Conservation (phyloP, 495 filamentous ascomycete genomes). For the Wilcoxina mikolae region DNA sequence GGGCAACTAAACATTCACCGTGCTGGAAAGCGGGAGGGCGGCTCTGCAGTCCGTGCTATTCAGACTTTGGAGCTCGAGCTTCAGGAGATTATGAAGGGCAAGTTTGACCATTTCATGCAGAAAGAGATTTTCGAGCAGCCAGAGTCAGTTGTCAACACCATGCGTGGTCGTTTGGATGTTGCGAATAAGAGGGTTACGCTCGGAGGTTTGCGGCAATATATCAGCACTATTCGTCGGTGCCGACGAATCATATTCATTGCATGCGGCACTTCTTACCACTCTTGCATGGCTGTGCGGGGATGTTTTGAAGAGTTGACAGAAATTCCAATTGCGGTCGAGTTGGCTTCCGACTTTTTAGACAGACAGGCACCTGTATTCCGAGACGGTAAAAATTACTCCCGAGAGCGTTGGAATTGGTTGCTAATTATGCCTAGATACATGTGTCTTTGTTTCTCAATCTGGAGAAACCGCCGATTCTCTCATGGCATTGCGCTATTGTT, state of each 20-base stretch:
- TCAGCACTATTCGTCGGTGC: slow-evolving; percentile 89
- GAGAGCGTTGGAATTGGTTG: not conserved
- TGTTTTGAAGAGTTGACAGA: slow-evolving; percentile 96
- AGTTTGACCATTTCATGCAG: slow-evolving; percentile 99
- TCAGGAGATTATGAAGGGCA: slow-evolving; percentile 99
- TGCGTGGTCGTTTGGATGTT: slow-evolving; percentile 92
- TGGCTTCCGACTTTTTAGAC: slow-evolving; percentile 96
- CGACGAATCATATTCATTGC: slow-evolving; percentile 95
- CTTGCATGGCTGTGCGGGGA: slow-evolving; percentile 97
- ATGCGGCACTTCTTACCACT: slow-evolving; percentile 94
- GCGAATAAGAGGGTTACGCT: slow-evolving; percentile 87
- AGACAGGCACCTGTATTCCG: slow-evolving; percentile 97
- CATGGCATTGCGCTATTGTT: slow-evolving; percentile 90
- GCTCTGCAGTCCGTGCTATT: slow-evolving; percentile 89
- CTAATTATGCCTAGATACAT: slow-evolving; percentile 49
- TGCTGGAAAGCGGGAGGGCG: slow-evolving; percentile 87
- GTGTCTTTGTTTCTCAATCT: slow-evolving; percentile 96
- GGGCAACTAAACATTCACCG: slow-evolving; percentile 97
- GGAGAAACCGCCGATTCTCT: slow-evolving; percentile 98
- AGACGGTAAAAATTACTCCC: slow-evolving; percentile 36
- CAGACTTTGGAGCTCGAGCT: slow-evolving; percentile 97
- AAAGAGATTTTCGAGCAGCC: slow-evolving; percentile 99
- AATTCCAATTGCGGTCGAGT: slow-evolving; percentile 91
- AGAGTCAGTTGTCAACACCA: slow-evolving; percentile 97
- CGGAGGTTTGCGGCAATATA: slow-evolving; percentile 88